A percentile compares a stretch with the other conserved stretches of the same genome.
Conservation (phyloP, 1,284 basidiomycete species). For the Ceratobasidium sp. region DNA sequence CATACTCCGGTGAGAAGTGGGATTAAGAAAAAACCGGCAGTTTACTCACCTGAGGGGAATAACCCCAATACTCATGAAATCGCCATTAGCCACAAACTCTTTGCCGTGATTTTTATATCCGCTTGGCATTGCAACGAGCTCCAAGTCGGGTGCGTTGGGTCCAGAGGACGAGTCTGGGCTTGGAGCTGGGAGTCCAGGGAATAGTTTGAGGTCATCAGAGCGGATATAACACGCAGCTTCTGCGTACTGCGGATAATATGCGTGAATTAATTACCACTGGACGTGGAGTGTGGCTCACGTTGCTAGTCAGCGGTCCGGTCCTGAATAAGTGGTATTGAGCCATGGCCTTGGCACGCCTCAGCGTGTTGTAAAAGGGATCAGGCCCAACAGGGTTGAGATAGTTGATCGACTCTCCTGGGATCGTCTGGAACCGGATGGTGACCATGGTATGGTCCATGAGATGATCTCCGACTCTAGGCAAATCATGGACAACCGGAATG, state of each 20-base stretch:
- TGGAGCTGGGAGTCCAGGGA: slow-evolving; percentile 48
- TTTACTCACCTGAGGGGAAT: slow-evolving; percentile 55
- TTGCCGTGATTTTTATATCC: slow-evolving; percentile 51
- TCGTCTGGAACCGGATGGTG: slow-evolving; percentile 66
- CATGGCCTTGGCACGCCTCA: slow-evolving; percentile 58
- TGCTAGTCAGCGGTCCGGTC: slow-evolving; percentile 66
- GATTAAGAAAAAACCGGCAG: neutral
- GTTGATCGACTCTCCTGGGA: slow-evolving; percentile 59
- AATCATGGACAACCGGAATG: slow-evolving; percentile 67
- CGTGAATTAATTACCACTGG: slow-evolving; percentile 46
- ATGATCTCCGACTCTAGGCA: slow-evolving; percentile 68
- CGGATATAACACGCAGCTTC: slow-evolving; percentile 57
- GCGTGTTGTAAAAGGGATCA: slow-evolving; percentile 50
- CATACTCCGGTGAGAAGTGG: neutral
- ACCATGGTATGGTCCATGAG: slow-evolving; percentile 71
- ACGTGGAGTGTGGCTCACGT: slow-evolving; percentile 60
- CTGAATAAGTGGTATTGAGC: slow-evolving; percentile 62
- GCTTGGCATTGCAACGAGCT: slow-evolving; percentile 52
- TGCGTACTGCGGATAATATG: slow-evolving; percentile 51
- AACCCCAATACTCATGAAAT: slow-evolving; percentile 56
- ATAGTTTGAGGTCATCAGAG: slow-evolving; percentile 54
- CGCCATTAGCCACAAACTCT: slow-evolving; percentile 48
- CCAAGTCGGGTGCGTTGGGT: slow-evolving; percentile 55
- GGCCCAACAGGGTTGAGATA: slow-evolving; percentile 54
- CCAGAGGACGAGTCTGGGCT: slow-evolving; percentile 53